A percentile compares a stretch with the other conserved stretches of the same genome.
phyloP scores from a whole-genome alignment of 139 green algal genomes.

The Chlorella sp. region DNA sequence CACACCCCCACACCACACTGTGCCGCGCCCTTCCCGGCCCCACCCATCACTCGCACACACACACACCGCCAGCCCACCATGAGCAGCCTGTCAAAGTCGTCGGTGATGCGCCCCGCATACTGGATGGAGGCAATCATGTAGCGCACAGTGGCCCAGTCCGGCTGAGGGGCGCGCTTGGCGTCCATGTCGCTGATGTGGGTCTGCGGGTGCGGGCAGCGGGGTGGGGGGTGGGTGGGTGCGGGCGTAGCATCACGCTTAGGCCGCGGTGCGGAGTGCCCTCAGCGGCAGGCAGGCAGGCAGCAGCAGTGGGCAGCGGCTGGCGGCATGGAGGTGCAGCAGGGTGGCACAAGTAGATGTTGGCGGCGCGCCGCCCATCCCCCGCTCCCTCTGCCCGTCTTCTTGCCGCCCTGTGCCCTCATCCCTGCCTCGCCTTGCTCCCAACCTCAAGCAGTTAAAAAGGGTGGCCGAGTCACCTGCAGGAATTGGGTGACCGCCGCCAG shows the following conservation, averaged over 20 bases:
- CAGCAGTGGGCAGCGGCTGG: not conserved
- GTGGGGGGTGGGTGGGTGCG: not conserved
- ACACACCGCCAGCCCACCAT: not conserved
- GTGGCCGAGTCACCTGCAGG: conserved; percentile 56
- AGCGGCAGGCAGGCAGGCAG: not conserved
- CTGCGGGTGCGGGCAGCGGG: conserved; percentile 44
- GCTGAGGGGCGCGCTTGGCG: conserved; percentile 72
- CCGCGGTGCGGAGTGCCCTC: too few relatives aligned
- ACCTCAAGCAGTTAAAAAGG: not conserved
- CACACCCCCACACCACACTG: too few relatives aligned
- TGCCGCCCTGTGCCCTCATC: too few relatives aligned
- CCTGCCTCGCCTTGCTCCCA: not conserved
- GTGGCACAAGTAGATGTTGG: not conserved
- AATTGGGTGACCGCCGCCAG: conserved; percentile 89
- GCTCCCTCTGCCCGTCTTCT: too few relatives aligned
- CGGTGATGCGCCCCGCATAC: conserved; percentile 96
- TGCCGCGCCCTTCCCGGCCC: too few relatives aligned
- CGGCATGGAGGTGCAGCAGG: not conserved
- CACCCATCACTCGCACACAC: not conserved
- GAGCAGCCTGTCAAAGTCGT: conserved; percentile 87
- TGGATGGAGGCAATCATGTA: conserved; percentile 96
- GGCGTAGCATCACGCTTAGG: too few relatives aligned
- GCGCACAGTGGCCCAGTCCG: conserved; percentile 71
- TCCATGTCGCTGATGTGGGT: conserved; percentile 97
- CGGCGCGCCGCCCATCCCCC: too few relatives aligned